Conservation (phyloP, 2,329 filamentous ascomycete species). For the Hymenoscyphus fructigenus region DNA sequence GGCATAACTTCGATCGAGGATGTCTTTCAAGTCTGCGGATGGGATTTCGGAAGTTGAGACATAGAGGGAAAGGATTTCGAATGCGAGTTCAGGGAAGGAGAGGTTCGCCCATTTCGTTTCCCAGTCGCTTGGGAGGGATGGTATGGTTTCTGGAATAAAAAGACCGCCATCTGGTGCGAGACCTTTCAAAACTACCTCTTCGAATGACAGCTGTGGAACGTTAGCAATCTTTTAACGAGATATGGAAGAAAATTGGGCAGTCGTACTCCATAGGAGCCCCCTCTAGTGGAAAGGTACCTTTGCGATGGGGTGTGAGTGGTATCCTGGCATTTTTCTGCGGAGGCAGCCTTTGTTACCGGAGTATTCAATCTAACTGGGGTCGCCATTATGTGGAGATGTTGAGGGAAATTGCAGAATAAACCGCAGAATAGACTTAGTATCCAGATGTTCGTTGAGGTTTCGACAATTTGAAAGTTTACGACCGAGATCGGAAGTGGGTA, state of each 20-base stretch:
- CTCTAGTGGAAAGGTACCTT: constrained; percentile 61
- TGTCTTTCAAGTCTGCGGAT: constrained; percentile 71
- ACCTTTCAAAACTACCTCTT: constrained; percentile 86
- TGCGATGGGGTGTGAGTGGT: constrained; percentile 50
- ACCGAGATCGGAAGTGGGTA: constrained; percentile 4
- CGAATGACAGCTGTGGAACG: constrained; percentile 73
- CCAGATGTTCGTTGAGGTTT: background rate
- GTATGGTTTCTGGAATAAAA: constrained; percentile 84
- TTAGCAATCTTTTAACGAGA: constrained; percentile 14
- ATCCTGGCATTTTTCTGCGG: constrained; percentile 19
- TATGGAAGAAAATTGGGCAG: constrained; percentile 9
- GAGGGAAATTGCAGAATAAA: background rate
- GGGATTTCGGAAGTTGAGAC: constrained; percentile 84
- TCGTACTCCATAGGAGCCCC: constrained; percentile 61
- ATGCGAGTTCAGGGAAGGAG: constrained; percentile 78
- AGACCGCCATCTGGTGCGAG: constrained; percentile 84
- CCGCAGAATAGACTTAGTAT: background rate
- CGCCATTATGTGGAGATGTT: background rate
- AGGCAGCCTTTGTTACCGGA: constrained; percentile 22
- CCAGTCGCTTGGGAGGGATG: constrained; percentile 62
- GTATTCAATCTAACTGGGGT: constrained; percentile 27
- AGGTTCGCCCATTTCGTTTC: constrained; percentile 72
- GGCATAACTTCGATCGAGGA: constrained; percentile 82
- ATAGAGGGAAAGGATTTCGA: constrained; percentile 82
- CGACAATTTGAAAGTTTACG: background rate